Evolutionary conservation across 306 rosid genomes (phyloP).

Genomic region (Dryas alaskensis): DNA sequence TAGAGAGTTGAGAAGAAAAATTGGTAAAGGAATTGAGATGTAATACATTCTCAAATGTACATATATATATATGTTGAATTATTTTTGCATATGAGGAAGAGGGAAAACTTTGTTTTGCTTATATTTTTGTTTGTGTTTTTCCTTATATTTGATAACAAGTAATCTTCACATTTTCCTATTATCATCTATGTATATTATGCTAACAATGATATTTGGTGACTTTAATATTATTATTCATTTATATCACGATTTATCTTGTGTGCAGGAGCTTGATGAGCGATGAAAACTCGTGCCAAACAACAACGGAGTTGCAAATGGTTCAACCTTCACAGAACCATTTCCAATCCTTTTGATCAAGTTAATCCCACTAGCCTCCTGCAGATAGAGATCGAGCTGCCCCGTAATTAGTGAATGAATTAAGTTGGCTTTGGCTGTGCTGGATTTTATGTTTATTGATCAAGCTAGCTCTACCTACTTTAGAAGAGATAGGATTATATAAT

Average conservation of each 20-base stretch:
- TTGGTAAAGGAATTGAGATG: no score
- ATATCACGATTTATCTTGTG: no score
- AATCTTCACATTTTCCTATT: no score
- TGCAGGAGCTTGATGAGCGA: slow-evolving; percentile 60
- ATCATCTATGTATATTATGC: neutral
- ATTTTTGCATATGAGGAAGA: no score
- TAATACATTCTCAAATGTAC: no score
- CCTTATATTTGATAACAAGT: no score
- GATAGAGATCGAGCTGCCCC: slow-evolving; percentile 1
- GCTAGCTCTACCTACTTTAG: slow-evolving; percentile 19
- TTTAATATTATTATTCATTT: no score
- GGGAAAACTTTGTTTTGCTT: no score
- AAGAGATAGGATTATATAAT: slow-evolving; percentile 24
- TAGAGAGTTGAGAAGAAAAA: no score
- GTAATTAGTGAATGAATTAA: neutral
- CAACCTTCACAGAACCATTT: slow-evolving; percentile 65
- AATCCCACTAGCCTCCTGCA: neutral
- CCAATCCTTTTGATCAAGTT: slow-evolving; percentile 47
- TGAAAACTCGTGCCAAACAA: slow-evolving; percentile 76
- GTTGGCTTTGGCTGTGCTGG: slow-evolving; percentile 14
- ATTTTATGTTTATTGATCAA: slow-evolving; percentile 10
- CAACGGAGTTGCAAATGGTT: slow-evolving; percentile 77
- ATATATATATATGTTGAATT: no score
- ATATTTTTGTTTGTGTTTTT: no score
- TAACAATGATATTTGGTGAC: neutral